These are phyloP conservation scores for Haplosporangium sp. DNA, from an alignment of 371 early-diverging fungal genomes.

Conservation along the genomic window DNA sequence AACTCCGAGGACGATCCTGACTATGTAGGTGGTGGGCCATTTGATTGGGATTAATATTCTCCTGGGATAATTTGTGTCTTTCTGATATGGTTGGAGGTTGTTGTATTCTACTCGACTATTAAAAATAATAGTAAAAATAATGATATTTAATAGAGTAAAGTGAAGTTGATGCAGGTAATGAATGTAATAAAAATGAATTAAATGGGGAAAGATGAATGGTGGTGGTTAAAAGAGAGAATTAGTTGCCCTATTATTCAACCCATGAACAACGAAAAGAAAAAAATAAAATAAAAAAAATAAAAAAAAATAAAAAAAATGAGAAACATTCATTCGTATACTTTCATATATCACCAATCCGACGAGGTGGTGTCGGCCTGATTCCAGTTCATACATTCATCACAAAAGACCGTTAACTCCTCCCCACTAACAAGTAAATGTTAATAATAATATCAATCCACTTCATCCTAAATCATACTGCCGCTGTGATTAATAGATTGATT, in stretches of 20 bases:
- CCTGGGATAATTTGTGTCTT: neutral
- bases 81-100: no score
- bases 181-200: no score
- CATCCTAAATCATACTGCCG: neutral
- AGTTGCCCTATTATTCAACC: no score
- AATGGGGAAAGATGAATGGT: no score
- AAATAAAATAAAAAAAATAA: neutral
- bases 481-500: no score
- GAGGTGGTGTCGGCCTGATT: conserved; percentile 33
- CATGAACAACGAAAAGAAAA: no score
- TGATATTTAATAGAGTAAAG: no score
- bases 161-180: no score
- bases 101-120: no score
- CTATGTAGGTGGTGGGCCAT: neutral
- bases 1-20: neutral
- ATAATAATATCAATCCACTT: neutral
- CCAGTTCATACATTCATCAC: conserved; percentile 24
- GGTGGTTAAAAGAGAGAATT: no score
- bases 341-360: conserved; percentile 15
- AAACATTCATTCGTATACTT: neutral
- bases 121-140: no score
- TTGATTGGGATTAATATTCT: neutral
- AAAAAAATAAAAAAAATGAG: neutral
- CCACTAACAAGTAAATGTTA: no score
- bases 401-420: neutral